phyloP scores from a whole-genome alignment of 331 rosid species.

The Quercus lobata region DNA sequence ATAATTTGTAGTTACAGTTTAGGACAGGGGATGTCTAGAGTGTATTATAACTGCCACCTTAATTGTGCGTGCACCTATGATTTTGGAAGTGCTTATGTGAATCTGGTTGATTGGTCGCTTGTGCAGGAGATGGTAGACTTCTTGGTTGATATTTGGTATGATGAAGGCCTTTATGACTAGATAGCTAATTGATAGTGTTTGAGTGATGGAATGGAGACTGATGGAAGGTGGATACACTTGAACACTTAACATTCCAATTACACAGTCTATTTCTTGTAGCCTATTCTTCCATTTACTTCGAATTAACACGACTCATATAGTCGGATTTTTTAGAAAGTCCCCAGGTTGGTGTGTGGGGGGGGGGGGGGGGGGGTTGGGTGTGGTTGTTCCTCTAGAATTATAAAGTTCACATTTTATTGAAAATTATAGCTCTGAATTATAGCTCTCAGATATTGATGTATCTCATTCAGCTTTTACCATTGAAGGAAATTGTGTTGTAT shows the following conservation, averaged over 20 bases:
- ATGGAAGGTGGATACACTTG: background rate
- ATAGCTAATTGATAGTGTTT: background rate
- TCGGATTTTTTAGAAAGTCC: background rate
- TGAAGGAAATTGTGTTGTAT: background rate
- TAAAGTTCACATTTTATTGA: background rate
- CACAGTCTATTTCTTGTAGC: background rate
- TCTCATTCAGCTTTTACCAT: background rate
- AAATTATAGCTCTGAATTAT: background rate
- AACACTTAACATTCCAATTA: background rate
- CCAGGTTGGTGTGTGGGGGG: background rate
- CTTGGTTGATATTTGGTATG: slow-evolving; percentile 89
- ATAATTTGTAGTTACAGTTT: background rate
- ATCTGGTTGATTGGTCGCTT: slow-evolving; percentile 17
- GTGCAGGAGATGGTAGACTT: slow-evolving; percentile 99
- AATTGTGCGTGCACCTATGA: background rate
- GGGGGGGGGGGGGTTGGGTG: too few species aligned
- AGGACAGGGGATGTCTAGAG: background rate
- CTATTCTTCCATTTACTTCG: background rate
- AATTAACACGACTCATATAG: background rate
- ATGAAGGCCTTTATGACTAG: slow-evolving; percentile 76
- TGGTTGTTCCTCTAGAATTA: background rate
- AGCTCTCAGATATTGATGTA: background rate
- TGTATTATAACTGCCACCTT: background rate
- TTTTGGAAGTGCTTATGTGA: slow-evolving; percentile 10
- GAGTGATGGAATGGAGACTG: background rate